phyloP scores from a whole-genome alignment of 1,284 basidiomycete species.

The Lentinula novae-zelandiae region DNA sequence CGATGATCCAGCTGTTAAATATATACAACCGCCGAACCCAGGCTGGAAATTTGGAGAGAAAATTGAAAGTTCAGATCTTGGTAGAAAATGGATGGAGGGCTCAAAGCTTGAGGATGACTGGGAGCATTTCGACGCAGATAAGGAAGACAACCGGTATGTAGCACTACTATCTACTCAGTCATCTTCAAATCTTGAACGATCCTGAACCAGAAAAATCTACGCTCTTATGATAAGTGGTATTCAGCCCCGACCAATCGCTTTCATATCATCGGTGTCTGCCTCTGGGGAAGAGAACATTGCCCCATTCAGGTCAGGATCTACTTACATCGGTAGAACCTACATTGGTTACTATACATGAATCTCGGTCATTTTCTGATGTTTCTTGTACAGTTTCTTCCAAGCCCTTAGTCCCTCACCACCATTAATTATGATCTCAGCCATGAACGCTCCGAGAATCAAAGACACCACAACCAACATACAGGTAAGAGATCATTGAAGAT shows the following conservation, averaged over 20 bases:
- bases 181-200: neutral
- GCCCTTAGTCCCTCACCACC: conserved; percentile 41
- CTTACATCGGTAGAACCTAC: too few species aligned
- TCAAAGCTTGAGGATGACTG: conserved; percentile 26
- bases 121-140: conserved; percentile 25
- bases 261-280: conserved; percentile 55
- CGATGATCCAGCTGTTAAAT: neutral
- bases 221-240: conserved; percentile 56
- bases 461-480: conserved; percentile 63
- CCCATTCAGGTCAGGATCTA: conserved; percentile 42
- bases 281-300: conserved; percentile 58
- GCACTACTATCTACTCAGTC: conserved; percentile 32
- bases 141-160: conserved; percentile 55
- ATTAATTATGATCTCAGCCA: conserved; percentile 51
- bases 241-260: conserved; percentile 65
- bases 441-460: conserved; percentile 31
- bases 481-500: neutral
- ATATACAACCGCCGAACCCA: conserved; percentile 41
- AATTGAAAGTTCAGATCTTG: conserved; percentile 43
- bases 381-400: conserved; percentile 2
- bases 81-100: conserved; percentile 47
- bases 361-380: neutral
- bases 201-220: conserved; percentile 29
- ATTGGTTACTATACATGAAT: neutral
- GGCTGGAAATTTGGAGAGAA: conserved; percentile 54